Base-by-base conservation (phyloP, 106 monocot genomes). In the Xerophyta viscosa region DNA sequence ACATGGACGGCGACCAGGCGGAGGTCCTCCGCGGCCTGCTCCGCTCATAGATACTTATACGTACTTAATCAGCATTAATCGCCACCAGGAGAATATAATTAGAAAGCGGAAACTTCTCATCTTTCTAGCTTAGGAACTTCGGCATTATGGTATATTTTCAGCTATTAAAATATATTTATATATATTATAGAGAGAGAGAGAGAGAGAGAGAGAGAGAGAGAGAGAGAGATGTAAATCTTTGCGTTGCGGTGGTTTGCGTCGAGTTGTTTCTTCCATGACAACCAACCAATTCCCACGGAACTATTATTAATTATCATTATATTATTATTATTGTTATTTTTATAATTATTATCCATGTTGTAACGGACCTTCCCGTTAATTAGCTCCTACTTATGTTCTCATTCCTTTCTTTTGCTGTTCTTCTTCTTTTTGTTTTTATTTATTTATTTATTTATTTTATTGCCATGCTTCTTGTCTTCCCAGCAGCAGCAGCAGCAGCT, bases 21-120 rank as follows among this genome's bases (percentile, higher is more conserved):
- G 92, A 92, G 73, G 76, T 92, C 46, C 50, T 92, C 31, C 68
- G 87, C 28, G 73, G 73, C 68, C 73, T 92, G 0, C 73, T 92
- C 51, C 48, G 68, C 7, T 78, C 72, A 43, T 61, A 56, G 54
- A 13, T 18, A 29, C 0, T 3, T 17, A 3, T 1, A 8, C 24
- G 1, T 20, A 44, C 1, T n/a, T n/a, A n/a, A n/a, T n/a, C n/a
- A n/a, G n/a, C n/a, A n/a, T n/a, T n/a, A n/a, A n/a, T n/a, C n/a
- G n/a, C n/a, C n/a, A n/a, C n/a, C n/a, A n/a, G n/a, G n/a, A n/a
- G n/a, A n/a, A n/a, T n/a, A n/a, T n/a, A 27, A 27, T 10, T 1
- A 17, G 5, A 8, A 4, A 15, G 37, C 3, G 8, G 14, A 8
- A 24, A 10, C 17, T 0, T 50, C 3, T 49, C 1, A 9, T 52